phyloP scores from a whole-genome alignment of 805 yeast species.

The Ogataea minuta region DNA sequence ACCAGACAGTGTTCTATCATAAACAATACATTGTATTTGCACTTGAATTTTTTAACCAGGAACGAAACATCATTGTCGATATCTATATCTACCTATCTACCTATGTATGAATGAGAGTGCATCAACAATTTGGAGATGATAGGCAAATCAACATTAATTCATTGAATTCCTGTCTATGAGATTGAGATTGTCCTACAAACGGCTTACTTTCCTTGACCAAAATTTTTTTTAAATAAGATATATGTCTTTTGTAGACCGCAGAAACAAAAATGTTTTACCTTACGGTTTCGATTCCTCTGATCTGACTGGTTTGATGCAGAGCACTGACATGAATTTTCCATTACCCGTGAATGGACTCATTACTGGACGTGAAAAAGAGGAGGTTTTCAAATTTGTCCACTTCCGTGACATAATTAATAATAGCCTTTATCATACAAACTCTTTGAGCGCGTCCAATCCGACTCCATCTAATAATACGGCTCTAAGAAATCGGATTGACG shows the following conservation, averaged over 20 bases:
- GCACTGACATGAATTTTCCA: slow-evolving; percentile 39
- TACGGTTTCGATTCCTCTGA: slow-evolving; percentile 72
- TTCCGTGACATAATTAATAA: slow-evolving; percentile 53
- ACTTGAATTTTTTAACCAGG: too few species aligned
- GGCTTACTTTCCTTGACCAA: neutral
- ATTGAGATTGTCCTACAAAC: neutral
- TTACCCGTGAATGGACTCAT: slow-evolving; percentile 67
- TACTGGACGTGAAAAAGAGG: slow-evolving; percentile 46
- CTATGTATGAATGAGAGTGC: too few species aligned
- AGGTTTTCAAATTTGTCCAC: slow-evolving; percentile 55
- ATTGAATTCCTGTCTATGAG: too few species aligned
- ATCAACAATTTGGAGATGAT: too few species aligned
- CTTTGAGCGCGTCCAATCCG: slow-evolving; percentile 16
- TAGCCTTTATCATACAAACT: slow-evolving; percentile 59
- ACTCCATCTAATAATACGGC: neutral
- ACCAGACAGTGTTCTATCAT: too few species aligned
- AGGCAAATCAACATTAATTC: too few species aligned
- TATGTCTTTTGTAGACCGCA: slow-evolving; percentile 58
- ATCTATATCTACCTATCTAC: too few species aligned
- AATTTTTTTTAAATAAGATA: neutral
- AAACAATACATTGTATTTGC: too few species aligned
- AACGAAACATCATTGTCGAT: too few species aligned
- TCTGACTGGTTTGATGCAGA: slow-evolving; percentile 39
- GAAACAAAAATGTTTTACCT: slow-evolving; percentile 51
- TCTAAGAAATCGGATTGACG: slow-evolving; percentile 37